phyloP scores from a whole-genome alignment of 2,329 filamentous ascomycete species.

The Alternaria novae-zelandiae region DNA sequence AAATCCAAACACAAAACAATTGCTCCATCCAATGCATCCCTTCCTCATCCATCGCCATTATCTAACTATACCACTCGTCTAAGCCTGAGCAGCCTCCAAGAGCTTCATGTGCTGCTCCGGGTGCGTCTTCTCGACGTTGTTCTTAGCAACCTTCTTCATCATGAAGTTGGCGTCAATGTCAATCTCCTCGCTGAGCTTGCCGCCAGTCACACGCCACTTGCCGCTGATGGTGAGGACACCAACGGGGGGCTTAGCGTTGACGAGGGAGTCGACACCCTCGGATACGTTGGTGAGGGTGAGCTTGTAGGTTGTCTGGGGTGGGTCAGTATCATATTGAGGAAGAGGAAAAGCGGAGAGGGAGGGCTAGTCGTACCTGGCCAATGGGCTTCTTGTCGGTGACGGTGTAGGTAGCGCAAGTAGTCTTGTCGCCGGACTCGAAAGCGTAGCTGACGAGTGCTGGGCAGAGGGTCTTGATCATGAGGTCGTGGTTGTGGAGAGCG shows the following conservation, averaged over 20 bases:
- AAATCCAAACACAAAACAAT: not conserved
- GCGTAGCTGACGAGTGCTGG: constrained; percentile 43
- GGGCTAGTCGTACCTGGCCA: constrained; percentile 36
- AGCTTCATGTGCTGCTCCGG: constrained; percentile 47
- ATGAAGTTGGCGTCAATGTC: constrained; percentile 52
- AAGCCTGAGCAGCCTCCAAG: constrained; percentile 39
- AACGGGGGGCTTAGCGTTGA: constrained; percentile 49
- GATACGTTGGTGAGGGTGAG: constrained; percentile 49
- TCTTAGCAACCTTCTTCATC: constrained; percentile 53
- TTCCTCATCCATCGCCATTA: not conserved
- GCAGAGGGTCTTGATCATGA: constrained; percentile 50
- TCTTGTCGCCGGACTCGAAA: constrained; percentile 42
- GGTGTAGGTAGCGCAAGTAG: constrained; percentile 39
- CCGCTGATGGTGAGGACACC: constrained; percentile 48
- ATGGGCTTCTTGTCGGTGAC: constrained; percentile 51
- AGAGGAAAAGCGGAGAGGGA: not conserved
- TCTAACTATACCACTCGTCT: not conserved
- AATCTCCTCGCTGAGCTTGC: constrained; percentile 45
- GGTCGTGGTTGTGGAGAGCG: constrained; percentile 49
- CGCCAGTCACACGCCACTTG: constrained; percentile 46
- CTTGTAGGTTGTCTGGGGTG: constrained; percentile 47
- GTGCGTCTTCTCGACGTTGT: constrained; percentile 50
- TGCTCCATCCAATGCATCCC: not conserved
- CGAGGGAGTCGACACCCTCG: constrained; percentile 45
- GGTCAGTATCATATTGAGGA: not conserved